phyloP scores from a whole-genome alignment of 1,284 basidiomycete genomes.

The Malassezia dermatis region DNA sequence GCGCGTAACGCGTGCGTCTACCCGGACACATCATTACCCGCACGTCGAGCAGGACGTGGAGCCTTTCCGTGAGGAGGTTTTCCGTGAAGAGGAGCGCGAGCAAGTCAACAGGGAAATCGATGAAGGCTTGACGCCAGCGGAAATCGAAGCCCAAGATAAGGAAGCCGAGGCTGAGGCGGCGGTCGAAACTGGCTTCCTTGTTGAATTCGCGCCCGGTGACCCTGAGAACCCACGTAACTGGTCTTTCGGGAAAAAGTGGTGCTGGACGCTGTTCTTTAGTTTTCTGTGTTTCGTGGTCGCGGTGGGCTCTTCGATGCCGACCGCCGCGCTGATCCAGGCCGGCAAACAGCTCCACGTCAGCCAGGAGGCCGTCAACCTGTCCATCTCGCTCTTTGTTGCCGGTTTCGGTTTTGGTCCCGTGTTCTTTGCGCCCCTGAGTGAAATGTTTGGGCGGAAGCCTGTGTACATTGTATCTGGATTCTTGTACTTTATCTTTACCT shows the following conservation, averaged over 20 bases:
- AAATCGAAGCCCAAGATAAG: not conserved
- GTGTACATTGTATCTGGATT: conserved; percentile 26
- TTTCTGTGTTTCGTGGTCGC: conserved; percentile 4
- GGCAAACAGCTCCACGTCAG: not conserved
- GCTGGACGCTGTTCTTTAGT: not conserved
- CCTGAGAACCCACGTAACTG: conserved; percentile 1
- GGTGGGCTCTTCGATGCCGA: conserved; percentile 10
- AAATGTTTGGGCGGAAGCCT: conserved; percentile 25
- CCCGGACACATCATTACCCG: not conserved
- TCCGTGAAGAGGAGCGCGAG: not conserved
- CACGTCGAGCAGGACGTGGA: not conserved
- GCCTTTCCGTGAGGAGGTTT: not conserved
- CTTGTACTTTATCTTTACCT: conserved; percentile 24
- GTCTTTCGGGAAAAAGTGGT: not conserved
- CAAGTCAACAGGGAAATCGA: not conserved
- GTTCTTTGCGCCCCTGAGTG: conserved; percentile 27
- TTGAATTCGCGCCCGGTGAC: not conserved
- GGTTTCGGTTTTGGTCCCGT: conserved; percentile 29
- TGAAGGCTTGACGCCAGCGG: not conserved
- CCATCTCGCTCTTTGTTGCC: conserved; percentile 25
- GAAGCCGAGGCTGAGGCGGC: not conserved
- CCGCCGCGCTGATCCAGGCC: not conserved
- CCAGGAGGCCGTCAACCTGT: conserved; percentile 8
- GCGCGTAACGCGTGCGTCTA: not conserved
- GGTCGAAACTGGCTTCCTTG: not conserved